Evolutionary conservation across 805 yeast genomes (phyloP), one percentile per base, ranked within the genome.

Genomic region (Candida sonorensis): DNA sequence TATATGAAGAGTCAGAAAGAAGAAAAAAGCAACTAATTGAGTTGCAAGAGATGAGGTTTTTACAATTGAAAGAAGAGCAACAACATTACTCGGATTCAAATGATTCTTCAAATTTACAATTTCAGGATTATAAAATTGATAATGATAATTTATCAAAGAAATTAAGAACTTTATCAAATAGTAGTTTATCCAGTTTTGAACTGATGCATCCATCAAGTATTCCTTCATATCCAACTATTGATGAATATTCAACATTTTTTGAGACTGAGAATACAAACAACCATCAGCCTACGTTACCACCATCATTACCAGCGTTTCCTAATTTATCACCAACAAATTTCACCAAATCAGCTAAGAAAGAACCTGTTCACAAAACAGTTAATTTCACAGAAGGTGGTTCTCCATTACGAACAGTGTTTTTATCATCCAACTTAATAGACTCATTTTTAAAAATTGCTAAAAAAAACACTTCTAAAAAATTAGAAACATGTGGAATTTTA

Each of bases 401-500:
- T 8, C 72, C 77, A 4, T 48, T 77, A 31, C 60, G 81, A 32
- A 61, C 73, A 0, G 51, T 75, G 2, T 75, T 64, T 45, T 48
- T 76, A 10, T 80, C 84, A 1, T 32, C 51, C 0, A 53, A 54
- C 17, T 53, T 77, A 13, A 60, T 70, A 19, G 35, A 51, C 2
- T 37, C 47, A 16, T 77, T 77, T 42, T 55, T 75, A 7, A 44
- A 51, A 16, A 47, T 72, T 10, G 77, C 83, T 1, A 42, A 51
- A 12, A 40, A 54, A 4, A 78, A 77, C 45, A 77, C 85, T 1
- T 16, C 29, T 2, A 53, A 53, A 11, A 68, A 67, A 24, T 54
- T 78, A 11, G 85, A 77, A 45, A 77, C 83, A 0, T 77, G 83
- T 47, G 85, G 84, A 10, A 72, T 77, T 14, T 59, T 77, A 19